phyloP scores from a whole-genome alignment of 2,329 filamentous ascomycete genomes.

The Penicillium sp. region DNA sequence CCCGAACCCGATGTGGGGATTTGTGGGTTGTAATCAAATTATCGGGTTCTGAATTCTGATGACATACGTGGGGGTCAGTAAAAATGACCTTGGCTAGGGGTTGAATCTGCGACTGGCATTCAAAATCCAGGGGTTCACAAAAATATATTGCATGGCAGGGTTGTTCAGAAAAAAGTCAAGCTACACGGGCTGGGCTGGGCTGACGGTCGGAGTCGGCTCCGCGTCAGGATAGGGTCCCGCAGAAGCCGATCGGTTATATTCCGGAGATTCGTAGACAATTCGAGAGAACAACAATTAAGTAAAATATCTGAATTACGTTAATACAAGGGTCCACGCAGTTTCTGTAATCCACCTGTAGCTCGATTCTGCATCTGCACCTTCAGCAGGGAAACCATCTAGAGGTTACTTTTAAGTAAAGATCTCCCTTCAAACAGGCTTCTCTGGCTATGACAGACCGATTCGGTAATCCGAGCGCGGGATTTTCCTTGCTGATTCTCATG shows the following conservation, averaged over 20 bases:
- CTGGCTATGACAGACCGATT: conserved; percentile 13
- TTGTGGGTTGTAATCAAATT: background rate
- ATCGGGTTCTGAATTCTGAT: background rate
- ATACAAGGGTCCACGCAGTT: background rate
- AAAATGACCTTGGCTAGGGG: background rate
- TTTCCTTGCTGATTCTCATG: conserved; percentile 3
- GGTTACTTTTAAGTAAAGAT: background rate
- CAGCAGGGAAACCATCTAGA: background rate
- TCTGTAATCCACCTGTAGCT: background rate
- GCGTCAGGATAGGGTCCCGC: background rate
- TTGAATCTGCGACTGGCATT: background rate
- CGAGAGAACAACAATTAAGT: background rate
- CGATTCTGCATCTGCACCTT: background rate
- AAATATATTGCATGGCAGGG: background rate
- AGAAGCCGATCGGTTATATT: background rate
- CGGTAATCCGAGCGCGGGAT: conserved; percentile 20
- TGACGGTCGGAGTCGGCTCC: conserved; percentile 3
- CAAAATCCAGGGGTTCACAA: background rate
- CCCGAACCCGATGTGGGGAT: conserved; percentile 9
- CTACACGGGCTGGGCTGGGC: background rate
- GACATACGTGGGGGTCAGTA: background rate
- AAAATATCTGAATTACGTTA: background rate
- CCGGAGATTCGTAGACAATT: background rate
- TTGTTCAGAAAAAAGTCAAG: background rate
- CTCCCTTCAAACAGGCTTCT: background rate